phyloP scores from a whole-genome alignment of 345 rosid genomes.

The Schrenkiella parvula region DNA sequence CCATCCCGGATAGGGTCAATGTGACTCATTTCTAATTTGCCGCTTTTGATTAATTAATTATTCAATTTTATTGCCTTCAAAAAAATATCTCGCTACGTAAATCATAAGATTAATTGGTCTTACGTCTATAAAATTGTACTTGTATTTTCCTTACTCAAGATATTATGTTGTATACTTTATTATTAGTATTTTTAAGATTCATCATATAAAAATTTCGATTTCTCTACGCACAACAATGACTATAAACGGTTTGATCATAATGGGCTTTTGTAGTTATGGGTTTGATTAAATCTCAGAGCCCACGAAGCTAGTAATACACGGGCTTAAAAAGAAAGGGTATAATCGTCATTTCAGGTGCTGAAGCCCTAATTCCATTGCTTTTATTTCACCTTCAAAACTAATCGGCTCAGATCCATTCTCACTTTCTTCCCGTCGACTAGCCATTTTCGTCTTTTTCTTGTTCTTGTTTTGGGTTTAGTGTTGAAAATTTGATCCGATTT shows the following conservation, averaged over 20 bases:
- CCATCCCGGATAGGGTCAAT: conserved; percentile 8
- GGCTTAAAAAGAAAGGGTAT: background rate
- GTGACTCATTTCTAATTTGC: conserved; percentile 11
- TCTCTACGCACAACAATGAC: no score
- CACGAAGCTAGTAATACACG: background rate
- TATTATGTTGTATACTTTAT: no score
- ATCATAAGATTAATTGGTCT: background rate
- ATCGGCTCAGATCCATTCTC: fast-evolving
- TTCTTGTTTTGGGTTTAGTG: background rate
- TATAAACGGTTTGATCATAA: background rate
- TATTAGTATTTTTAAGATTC: no score
- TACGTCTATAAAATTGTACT: background rate
- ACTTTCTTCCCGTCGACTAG: background rate
- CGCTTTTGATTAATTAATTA: background rate
- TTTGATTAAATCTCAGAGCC: background rate
- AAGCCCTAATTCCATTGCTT: conserved; percentile 6
- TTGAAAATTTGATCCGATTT: background rate
- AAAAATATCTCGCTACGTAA: background rate
- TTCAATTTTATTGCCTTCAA: background rate
- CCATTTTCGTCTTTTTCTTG: background rate
- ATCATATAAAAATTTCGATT: no score
- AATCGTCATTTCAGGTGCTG: background rate
- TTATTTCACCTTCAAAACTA: background rate
- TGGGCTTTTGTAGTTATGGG: background rate
- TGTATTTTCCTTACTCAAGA: background rate